These are phyloP conservation scores for Pelagomonas calceolata DNA, from an alignment of 108 stramenopile genomes.

Conservation along the genomic window DNA sequence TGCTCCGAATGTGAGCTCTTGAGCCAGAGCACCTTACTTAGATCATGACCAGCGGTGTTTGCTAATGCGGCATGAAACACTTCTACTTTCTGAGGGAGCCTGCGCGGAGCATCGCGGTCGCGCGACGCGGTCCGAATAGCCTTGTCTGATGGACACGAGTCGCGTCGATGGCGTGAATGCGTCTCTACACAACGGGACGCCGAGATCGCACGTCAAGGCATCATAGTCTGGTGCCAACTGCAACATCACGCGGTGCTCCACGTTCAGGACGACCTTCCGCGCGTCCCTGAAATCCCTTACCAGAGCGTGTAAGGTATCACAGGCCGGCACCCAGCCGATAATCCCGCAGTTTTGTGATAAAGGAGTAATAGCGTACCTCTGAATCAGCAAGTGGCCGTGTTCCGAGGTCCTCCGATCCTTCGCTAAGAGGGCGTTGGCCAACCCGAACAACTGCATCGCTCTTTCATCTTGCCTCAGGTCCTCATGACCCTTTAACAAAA, in stretches of 20 bases:
- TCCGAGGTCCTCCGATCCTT: slow-evolving; percentile 67
- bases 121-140: too few species aligned
- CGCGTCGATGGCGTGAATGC: too few species aligned
- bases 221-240: slow-evolving; percentile 82
- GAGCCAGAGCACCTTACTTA: slow-evolving; percentile 89
- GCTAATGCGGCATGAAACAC: slow-evolving; percentile 79
- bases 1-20: slow-evolving; percentile 86
- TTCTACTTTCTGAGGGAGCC: slow-evolving; percentile 95
- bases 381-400: slow-evolving; percentile 85
- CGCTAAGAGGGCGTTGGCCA: slow-evolving; percentile 92
- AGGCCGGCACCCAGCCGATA: slow-evolving; percentile 97
- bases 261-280: slow-evolving; percentile 75
- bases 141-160: too few species aligned
- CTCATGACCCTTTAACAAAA: slow-evolving; percentile 98
- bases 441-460: slow-evolving; percentile 97
- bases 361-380: slow-evolving; percentile 86
- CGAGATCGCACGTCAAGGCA: too few species aligned
- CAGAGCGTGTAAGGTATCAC: slow-evolving; percentile 91
- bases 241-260: slow-evolving; percentile 88
- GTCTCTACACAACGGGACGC: too few species aligned
- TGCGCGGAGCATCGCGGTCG: too few species aligned
- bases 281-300: slow-evolving; percentile 81
- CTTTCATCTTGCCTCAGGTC: slow-evolving; percentile 98
- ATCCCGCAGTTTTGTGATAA: slow-evolving; percentile 92
- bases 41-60: slow-evolving; percentile 78